Evolutionary conservation across 2,329 filamentous ascomycete genomes (phyloP).

Genomic region (Plenodomus biglobosus): DNA sequence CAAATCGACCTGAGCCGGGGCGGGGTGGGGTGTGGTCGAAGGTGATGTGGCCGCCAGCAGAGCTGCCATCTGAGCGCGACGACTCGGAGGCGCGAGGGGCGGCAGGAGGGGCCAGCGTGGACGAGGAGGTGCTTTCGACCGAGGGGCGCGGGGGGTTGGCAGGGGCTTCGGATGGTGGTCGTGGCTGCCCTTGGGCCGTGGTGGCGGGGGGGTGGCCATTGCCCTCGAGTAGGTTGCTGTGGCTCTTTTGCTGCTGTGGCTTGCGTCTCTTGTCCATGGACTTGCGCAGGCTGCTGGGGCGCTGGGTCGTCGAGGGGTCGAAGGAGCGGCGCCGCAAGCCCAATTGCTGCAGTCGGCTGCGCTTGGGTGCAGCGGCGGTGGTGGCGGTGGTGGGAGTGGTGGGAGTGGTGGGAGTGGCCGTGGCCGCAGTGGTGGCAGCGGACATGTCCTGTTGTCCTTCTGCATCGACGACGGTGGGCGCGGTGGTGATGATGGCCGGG

Average conservation of each 20-base stretch:
- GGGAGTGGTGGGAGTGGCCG: too few species aligned
- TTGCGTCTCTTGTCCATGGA: conserved; percentile 41
- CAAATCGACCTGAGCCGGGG: conserved; percentile 67
- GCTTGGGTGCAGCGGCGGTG: conserved; percentile 24
- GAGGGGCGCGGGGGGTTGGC: conserved; percentile 64
- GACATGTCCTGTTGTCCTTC: too few species aligned
- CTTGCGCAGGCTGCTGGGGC: conserved; percentile 35
- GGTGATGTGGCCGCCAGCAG: conserved; percentile 55
- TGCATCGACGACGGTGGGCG: conserved; percentile 65
- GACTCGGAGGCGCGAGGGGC: conserved; percentile 76
- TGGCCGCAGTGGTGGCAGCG: too few species aligned
- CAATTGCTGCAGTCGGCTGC: conserved; percentile 41
- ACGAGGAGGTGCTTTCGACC: conserved; percentile 61
- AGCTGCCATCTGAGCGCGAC: conserved; percentile 84
- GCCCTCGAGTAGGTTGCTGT: conserved; percentile 43
- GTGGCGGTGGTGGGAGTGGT: too few species aligned
- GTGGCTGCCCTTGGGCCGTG: too few species aligned
- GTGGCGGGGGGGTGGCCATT: too few species aligned
- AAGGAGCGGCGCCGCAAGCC: conserved; percentile 41
- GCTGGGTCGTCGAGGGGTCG: conserved; percentile 36
- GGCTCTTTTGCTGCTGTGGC: conserved; percentile 32
- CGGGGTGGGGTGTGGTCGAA: conserved; percentile 58
- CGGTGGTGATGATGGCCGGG: conserved; percentile 84
- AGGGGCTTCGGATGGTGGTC: too few species aligned
- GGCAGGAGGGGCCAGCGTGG: conserved; percentile 64